Base-by-base conservation (phyloP, 2,329 filamentous ascomycete species). In the Botrytis cinerea region DNA sequence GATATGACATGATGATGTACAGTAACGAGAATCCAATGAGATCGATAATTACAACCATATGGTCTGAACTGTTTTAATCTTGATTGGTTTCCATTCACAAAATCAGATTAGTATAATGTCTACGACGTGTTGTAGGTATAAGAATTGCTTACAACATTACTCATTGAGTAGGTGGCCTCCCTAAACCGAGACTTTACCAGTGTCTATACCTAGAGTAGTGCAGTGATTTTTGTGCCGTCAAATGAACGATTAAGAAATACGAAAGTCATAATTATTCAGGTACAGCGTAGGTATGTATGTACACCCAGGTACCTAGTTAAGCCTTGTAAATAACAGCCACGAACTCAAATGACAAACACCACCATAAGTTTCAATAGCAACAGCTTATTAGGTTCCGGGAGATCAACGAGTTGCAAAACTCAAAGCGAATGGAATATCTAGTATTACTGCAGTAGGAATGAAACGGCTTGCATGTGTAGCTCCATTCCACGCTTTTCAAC, bases 301-400 rank as follows among this genome's bases (percentile, higher is more conserved):
- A 63, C 22, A 71, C 43, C 61, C 61, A 51, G 48, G 48, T 51
- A 51, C 48, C 48, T 51, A 16, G 25, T 51, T 51, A n/a, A 48
- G 57, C 43, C 68, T 38, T 71, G 48, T 40, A 38, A 59, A 57
- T 4, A 9, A 46, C n/a, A 35, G 68, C 38, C n/a, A 46, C 22
- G 9, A 62, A 48, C 20, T 35, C 45, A 40, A n/a, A 71, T 51
- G 16, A 71, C 38, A 67, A 12, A 63, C 69, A 63, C 32, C 69
- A 46, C 43, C 57, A 62, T 18, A 25, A 48, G 43, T 63, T 62
- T 20, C 38, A 5, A 38, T 22, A 22, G 10, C 32, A 63, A 32
- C 16, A 60, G 16, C 35, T 48, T 35, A 71, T 48, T 45, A 71
- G 59, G 35, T 38, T 71, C 32, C 69, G 69, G 69, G 69, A 71